phyloP scores from a whole-genome alignment of 495 filamentous ascomycete genomes.

The Podospora anserina region DNA sequence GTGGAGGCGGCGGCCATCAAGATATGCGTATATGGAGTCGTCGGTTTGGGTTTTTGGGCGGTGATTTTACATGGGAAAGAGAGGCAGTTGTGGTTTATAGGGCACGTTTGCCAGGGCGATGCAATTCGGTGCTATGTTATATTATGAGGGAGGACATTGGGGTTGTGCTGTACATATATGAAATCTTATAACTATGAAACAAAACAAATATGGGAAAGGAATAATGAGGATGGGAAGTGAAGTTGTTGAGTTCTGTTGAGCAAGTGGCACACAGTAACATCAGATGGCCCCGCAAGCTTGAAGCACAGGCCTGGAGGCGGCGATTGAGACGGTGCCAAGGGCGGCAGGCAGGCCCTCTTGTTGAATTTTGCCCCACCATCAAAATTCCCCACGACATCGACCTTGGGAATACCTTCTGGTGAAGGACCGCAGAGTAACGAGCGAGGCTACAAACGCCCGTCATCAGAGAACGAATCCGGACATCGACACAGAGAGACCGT shows the following conservation, averaged over 20 bases:
- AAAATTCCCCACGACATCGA: conserved; percentile 31
- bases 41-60: background rate
- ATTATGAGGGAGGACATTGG: background rate
- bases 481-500: background rate
- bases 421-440: background rate
- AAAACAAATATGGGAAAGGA: background rate
- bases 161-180: background rate
- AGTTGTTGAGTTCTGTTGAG: background rate
- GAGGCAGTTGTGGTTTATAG: background rate
- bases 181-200: background rate
- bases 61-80: background rate
- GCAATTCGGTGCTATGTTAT: background rate
- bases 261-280: background rate
- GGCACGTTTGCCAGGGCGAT: background rate
- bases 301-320: background rate
- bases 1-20: background rate
- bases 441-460: background rate
- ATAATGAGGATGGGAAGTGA: background rate
- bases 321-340: background rate
- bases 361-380: conserved; percentile 35
- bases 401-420: background rate
- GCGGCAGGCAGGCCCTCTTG: background rate
- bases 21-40: background rate
- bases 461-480: background rate
- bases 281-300: background rate